Base-by-base conservation (phyloP, 345 rosid species). In the Anacardium occidentale region DNA sequence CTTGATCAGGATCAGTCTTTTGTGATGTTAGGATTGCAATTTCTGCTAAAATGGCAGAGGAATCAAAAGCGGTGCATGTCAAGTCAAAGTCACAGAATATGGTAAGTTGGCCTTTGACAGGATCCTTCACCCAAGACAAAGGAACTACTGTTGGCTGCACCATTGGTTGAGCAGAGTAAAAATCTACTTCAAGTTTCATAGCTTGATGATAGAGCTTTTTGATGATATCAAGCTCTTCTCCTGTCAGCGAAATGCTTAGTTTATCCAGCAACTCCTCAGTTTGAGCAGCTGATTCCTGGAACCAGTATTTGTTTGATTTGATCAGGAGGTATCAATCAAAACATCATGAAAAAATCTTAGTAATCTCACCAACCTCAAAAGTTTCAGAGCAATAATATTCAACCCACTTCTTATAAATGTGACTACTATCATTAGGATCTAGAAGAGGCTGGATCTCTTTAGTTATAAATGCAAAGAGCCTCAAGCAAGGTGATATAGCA, bases 61-160 rank as follows among this genome's bases (percentile, higher is more conserved):
- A 86, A 79, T 86, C 90, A 77, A 84, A 78, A 63, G 82, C 82
- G 18, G 90, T 34, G 79, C 90, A 86, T 7, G 87, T 82, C 87
- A 84, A 82, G 78, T 86, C 90, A 76, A 86, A 86, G 77, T 86
- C 90, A 63, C 84, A 82, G 74, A 84, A 86, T 80, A 84, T 58
- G 75, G 78, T 74, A 53, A 80, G 74, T 34, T 59, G 76, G 44
- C 71, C 81, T 60, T 77, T 77, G 12, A 47, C 71, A 42, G 75
- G 78, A 57, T 74, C 70, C 60, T 77, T 84, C 78, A 32, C 74
- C 68, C 61, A 70, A 63, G 77, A 76, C 74, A 86, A 61, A 61
- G 90, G 86, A 56, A 82, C 78, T 37, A 79, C 72, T 50, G 82
- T 63, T 68, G 78, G 81, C 82, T 84, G 87, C 5, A 22, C 45